These are phyloP conservation scores for Ampelomyces quisqualis DNA, from an alignment of 2,329 filamentous ascomycete species.

Conservation along the genomic window DNA sequence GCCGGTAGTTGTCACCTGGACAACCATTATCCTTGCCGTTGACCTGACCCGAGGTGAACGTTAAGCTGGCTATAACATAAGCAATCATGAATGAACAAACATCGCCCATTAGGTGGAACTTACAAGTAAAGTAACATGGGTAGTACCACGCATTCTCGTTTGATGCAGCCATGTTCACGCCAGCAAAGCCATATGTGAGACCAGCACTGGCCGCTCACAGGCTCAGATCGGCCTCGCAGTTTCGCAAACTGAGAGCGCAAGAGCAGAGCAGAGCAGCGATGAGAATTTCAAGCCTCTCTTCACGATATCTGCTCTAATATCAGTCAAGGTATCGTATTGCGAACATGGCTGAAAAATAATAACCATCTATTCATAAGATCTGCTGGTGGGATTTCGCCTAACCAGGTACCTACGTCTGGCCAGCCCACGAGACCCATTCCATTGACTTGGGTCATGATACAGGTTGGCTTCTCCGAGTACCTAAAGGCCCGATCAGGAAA, in stretches of 20 bases:
- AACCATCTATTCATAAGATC: neutral
- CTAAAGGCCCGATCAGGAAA: no score
- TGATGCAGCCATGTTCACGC: slow-evolving; percentile 57
- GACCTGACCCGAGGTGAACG: slow-evolving; percentile 57
- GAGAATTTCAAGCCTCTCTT: neutral
- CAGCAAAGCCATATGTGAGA: slow-evolving; percentile 63
- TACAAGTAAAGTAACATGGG: slow-evolving; percentile 61
- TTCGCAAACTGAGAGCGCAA: no score
- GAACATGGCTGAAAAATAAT: neutral
- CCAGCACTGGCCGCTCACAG: slow-evolving; percentile 60
- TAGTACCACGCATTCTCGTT: slow-evolving; percentile 63
- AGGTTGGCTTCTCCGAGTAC: no score
- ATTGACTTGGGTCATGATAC: no score
- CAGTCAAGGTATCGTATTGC: neutral
- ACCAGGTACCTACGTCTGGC: no score
- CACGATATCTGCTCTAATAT: neutral
- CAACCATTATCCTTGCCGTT: slow-evolving; percentile 62
- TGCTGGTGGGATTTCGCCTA: no score
- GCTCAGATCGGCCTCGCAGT: no score
- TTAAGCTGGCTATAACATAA: slow-evolving; percentile 42
- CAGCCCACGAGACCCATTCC: no score
- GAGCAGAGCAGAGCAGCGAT: no score
- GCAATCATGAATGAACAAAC: neutral
- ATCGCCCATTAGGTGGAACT: no score
- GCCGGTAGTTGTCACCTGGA: slow-evolving; percentile 63